These are phyloP conservation scores for Hymenotorrendiella dingleyae DNA, from an alignment of 2,329 filamentous ascomycete genomes.

Conservation along the genomic window DNA sequence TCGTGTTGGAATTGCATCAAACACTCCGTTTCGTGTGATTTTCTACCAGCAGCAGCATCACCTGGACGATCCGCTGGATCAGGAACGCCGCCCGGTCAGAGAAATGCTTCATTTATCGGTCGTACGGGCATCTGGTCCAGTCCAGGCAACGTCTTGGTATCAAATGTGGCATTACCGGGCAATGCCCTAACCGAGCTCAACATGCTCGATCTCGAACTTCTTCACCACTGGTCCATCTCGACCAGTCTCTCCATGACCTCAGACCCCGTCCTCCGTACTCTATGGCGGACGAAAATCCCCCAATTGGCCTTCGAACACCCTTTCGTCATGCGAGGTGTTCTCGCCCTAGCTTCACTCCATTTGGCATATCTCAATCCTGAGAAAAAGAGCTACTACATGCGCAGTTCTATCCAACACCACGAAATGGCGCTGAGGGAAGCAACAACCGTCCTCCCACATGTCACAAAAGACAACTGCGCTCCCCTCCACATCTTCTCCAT, in stretches of 20 bases:
- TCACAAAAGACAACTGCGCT: slow-evolving; percentile 29
- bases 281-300: slow-evolving; percentile 32
- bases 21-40: slow-evolving; percentile 34
- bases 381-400: slow-evolving; percentile 33
- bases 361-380: slow-evolving; percentile 36
- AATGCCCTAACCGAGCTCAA: slow-evolving; percentile 23
- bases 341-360: slow-evolving; percentile 43
- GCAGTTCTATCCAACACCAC: slow-evolving; percentile 33
- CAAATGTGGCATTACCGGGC: background rate
- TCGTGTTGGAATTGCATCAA: slow-evolving; percentile 35
- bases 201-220: slow-evolving; percentile 26
- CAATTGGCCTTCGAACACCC: slow-evolving; percentile 38
- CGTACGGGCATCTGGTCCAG: slow-evolving; percentile 2
- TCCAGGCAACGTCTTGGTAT: background rate
- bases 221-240: slow-evolving; percentile 24
- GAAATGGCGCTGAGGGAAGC: slow-evolving; percentile 26
- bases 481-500: slow-evolving; percentile 35
- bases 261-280: slow-evolving; percentile 35
- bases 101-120: slow-evolving; percentile 1
- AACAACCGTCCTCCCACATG: slow-evolving; percentile 28
- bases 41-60: slow-evolving; percentile 8
- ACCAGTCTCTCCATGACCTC: slow-evolving; percentile 40
- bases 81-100: background rate
- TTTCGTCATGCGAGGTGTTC: slow-evolving; percentile 43
- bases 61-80: background rate